These are phyloP conservation scores for Colletotrichum endophyticum DNA, from an alignment of 2,329 filamentous ascomycete genomes.

Conservation along the genomic window DNA sequence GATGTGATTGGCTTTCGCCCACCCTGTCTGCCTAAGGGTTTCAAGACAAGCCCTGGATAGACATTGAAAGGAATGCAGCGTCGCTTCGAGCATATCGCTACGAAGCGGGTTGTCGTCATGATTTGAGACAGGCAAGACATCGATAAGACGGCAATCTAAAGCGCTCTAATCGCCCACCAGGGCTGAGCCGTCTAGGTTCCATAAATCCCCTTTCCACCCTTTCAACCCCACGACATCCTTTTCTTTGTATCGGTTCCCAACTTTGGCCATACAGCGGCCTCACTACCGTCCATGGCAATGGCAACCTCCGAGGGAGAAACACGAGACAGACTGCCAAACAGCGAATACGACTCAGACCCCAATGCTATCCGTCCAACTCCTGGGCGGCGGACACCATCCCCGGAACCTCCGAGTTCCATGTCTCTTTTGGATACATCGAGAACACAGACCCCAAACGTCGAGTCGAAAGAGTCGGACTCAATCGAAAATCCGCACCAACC, in stretches of 20 bases:
- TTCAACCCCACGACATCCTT: rapidly evolving
- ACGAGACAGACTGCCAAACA: background rate
- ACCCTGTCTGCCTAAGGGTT: background rate
- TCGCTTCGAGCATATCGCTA: background rate
- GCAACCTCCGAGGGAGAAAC: background rate
- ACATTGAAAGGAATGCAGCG: background rate
- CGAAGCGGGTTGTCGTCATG: background rate
- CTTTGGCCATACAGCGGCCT: background rate
- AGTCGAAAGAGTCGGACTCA: background rate
- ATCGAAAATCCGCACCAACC: background rate
- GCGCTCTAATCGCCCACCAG: background rate
- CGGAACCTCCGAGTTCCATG: background rate
- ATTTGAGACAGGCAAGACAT: background rate
- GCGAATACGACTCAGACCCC: background rate
- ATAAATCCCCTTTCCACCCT: background rate
- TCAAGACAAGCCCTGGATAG: background rate
- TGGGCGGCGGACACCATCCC: background rate
- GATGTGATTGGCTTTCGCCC: background rate
- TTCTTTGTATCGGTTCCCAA: background rate
- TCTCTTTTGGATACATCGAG: background rate
- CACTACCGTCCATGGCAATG: rapidly evolving
- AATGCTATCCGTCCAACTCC: background rate
- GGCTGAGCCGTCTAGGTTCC: background rate
- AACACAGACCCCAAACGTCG: background rate
- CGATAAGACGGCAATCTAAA: background rate